These are phyloP conservation scores for Wallacemonas collosoma DNA, from an alignment of 208 protist species.

Conservation along the genomic window DNA sequence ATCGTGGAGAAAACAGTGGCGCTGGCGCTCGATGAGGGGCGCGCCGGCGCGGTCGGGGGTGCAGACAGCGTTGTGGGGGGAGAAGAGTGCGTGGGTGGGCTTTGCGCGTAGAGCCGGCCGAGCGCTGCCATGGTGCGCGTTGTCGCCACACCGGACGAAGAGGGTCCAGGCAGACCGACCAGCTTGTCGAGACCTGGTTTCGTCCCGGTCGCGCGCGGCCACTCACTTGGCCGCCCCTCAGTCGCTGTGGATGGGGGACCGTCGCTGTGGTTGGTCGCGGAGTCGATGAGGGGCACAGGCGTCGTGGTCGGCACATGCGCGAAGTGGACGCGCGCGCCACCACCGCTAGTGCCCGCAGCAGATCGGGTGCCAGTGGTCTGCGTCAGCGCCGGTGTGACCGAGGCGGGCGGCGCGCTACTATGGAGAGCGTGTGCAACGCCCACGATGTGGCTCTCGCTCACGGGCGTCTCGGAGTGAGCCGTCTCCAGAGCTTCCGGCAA, in stretches of 20 bases:
- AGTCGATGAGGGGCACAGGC: no score
- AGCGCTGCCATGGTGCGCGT: constrained; percentile 30
- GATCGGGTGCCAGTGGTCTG: no score
- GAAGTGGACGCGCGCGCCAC: neutral
- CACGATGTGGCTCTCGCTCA: neutral
- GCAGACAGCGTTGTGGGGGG: neutral
- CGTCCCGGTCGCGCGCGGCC: no score
- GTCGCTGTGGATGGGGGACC: no score
- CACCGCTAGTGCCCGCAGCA: no score
- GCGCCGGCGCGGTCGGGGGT: neutral
- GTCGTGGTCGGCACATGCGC: neutral
- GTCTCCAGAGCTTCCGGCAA: neutral
- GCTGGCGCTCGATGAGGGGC: neutral
- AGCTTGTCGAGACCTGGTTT: no score
- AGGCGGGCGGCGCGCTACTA: no score
- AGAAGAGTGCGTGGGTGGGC: neutral
- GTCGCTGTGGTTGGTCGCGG: no score
- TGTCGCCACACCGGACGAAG: constrained; percentile 13
- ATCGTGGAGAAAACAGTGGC: neutral
- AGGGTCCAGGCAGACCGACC: neutral
- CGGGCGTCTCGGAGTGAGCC: neutral
- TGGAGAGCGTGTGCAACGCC: neutral
- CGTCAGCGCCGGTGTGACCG: no score
- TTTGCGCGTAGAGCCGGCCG: constrained; percentile 20
- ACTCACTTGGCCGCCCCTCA: no score